Conservation (phyloP, 192 early-diverging fungal genomes). For the Backusella sp. region DNA sequence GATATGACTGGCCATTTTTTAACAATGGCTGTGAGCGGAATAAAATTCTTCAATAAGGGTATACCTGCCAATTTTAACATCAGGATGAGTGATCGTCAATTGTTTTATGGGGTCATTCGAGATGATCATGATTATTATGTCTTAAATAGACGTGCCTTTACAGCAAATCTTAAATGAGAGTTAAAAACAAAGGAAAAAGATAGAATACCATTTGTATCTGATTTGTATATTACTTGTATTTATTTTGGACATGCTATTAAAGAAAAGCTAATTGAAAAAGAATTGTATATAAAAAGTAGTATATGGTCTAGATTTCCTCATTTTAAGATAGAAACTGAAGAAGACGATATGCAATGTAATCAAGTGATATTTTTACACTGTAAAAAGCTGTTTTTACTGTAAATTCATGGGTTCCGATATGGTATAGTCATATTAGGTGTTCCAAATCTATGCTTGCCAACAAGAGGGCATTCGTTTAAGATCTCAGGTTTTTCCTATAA, state of each 20-base stretch:
- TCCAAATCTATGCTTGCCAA: not conserved
- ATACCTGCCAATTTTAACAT: not conserved
- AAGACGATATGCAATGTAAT: not conserved
- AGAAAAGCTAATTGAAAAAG: not conserved
- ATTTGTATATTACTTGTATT: not conserved
- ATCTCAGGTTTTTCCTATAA: not conserved
- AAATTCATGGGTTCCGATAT: too few species aligned
- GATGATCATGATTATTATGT: not conserved
- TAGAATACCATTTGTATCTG: not conserved
- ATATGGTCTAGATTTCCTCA: not conserved
- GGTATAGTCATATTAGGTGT: too few species aligned
- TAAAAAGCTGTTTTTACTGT: not conserved
- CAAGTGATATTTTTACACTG: not conserved
- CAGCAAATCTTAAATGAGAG: not conserved
- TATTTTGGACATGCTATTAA: not conserved
- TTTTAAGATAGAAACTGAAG: not conserved
- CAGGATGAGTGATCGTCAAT: not conserved
- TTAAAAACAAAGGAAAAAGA: not conserved
- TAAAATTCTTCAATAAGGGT: not conserved
- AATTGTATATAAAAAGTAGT: not conserved
- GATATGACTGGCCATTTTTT: not conserved
- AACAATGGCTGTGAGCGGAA: not conserved
- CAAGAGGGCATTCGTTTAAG: not conserved
- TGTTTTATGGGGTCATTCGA: not conserved
- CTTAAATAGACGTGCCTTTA: not conserved